Base-by-base conservation (phyloP, 192 early-diverging fungal species). In the Podila verticillata region DNA sequence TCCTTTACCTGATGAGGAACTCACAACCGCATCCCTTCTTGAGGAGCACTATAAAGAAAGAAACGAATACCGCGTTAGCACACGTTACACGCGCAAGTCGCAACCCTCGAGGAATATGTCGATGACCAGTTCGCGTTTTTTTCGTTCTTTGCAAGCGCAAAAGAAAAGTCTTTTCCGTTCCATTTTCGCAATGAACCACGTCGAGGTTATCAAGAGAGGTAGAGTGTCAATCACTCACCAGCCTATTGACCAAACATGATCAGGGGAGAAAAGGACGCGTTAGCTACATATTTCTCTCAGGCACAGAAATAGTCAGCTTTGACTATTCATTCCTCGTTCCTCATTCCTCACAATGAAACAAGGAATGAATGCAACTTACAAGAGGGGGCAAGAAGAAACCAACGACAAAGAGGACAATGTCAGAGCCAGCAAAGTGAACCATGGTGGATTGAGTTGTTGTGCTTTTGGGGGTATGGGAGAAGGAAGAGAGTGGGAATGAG, bases 311-410 rank as follows among this genome's bases (percentile, higher is more conserved):
- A 4, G 17, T 44, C 15, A 4, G 39, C 15, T 44, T 15, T 44
- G 12, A n/a, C n/a, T n/a, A n/a, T n/a, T n/a, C n/a, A n/a, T n/a
- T n/a, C n/a, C n/a, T n/a, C n/a, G n/a, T n/a, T n/a, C n/a, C 39
- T 15, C 39, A 44, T 44, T 44, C 17, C 39, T 17, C 13, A 13
- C 31, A 57, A 9, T 26, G 22, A 31, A 19, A 32, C 28, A 65
- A 31, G 8, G 31, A 32, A 31, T 44, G 44, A 22, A 44, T 31
- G 8, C 24, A 39, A 49, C 67, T 70, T 70, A 77, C 82, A 24
- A 84, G 47, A 44, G 84, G 84, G n/a, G 86, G 84, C 22, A 85
- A 63, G 61, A 88, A 85, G 64, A 88, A 83, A 15, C 74, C 86
- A 28, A 88, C 75, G 17, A 84, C 69, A 61, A 86, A 88, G 57